Evolutionary conservation across 257 asterid genomes (phyloP), one percentile per base, ranked within the genome.

Genomic region (Solanum neorickii): DNA sequence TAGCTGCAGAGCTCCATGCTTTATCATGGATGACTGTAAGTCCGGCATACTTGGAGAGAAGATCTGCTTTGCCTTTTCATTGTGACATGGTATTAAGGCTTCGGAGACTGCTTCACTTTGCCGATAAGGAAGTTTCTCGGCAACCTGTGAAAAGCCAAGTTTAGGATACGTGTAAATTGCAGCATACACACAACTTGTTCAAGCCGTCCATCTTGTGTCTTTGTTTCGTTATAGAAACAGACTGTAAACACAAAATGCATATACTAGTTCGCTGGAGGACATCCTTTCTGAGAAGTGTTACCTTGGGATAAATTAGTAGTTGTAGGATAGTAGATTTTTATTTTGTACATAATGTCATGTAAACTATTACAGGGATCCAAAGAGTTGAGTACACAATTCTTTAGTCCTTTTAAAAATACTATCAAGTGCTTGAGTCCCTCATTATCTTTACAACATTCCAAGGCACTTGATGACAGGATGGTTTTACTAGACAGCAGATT

Each of bases 1-100:
- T 94, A 86, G 98, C 98, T 16, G 99, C 99, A 2, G 99, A 97
- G 88, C 98, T 97, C 87, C 99, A 97, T 44, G 97, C 98, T n/a
- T 80, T 97, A 85, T 97, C 99, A 4, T 97, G 99, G 99, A 92
- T 97, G 99, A 96, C 99, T 2, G 95, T 90, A 16, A 94, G 98
- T 65, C 99, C 99, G 2, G 95, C 97, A 0, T 97, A 97, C 90
- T 86, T 95, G 92, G 99, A 97, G 46, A 92, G 99, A 89, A 91
- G 99, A 89, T 90, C 98, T 1, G 96, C 98, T 39, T 88, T 97
- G 89, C 99, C 99, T 59, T 95, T 97, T 74, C 99, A 97, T 12
- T 97, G 99, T 52, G 99, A 97, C 91, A 94, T 93, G 97, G 98
- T 96, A 87, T 92, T 97, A 87, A 92, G 99, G 78, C 96, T 97